phyloP scores from a whole-genome alignment of 352 stramenopile genomes.

The Phytophthora sansomeana region DNA sequence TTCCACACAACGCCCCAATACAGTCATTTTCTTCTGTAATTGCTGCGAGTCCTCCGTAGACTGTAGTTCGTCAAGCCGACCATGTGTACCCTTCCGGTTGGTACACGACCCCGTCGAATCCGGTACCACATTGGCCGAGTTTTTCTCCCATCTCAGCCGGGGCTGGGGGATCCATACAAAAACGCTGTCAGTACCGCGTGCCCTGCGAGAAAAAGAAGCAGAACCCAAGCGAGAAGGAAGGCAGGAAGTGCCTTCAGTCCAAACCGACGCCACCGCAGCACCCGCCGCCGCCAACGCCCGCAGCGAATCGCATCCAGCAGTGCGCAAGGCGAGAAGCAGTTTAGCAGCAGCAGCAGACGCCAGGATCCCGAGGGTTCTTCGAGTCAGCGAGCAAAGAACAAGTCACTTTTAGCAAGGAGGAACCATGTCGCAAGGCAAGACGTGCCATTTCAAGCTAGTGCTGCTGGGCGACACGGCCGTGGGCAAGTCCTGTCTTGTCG shows the following conservation, averaged over 20 bases:
- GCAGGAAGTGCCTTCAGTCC: slow-evolving; percentile 23
- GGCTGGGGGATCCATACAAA: slow-evolving; percentile 40
- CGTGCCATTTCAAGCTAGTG: slow-evolving; percentile 99
- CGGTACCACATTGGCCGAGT: slow-evolving; percentile 1
- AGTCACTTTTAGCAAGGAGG: slow-evolving; percentile 17
- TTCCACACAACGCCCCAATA: slow-evolving; percentile 15
- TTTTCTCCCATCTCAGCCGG: slow-evolving; percentile 38
- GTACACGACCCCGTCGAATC: slow-evolving; percentile 19
- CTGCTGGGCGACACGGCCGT: slow-evolving; percentile 99
- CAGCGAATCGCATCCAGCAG: slow-evolving; percentile 1
- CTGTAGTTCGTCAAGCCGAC: neutral
- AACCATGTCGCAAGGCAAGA: slow-evolving; percentile 83
- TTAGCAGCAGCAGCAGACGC: slow-evolving; percentile 9
- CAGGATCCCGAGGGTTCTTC: slow-evolving; percentile 15
- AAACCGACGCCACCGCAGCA: slow-evolving; percentile 8
- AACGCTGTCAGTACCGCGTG: slow-evolving; percentile 35
- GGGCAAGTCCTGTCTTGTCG: slow-evolving; percentile 99
- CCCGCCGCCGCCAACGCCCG: neutral
- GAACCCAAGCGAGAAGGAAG: slow-evolving; percentile 38
- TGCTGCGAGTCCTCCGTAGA: neutral
- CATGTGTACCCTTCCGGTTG: slow-evolving; percentile 8
- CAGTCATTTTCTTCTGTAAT: slow-evolving; percentile 16
- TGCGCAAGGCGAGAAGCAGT: slow-evolving; percentile 15
- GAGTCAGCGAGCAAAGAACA: slow-evolving; percentile 16
- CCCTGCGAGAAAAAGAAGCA: slow-evolving; percentile 36